Percentiles rank a stretch among this genome's conserved stretches.
Evolutionary conservation across 768 basidiomycete genomes (phyloP).

Genomic region (Tricholoma hemisulphureum): DNA sequence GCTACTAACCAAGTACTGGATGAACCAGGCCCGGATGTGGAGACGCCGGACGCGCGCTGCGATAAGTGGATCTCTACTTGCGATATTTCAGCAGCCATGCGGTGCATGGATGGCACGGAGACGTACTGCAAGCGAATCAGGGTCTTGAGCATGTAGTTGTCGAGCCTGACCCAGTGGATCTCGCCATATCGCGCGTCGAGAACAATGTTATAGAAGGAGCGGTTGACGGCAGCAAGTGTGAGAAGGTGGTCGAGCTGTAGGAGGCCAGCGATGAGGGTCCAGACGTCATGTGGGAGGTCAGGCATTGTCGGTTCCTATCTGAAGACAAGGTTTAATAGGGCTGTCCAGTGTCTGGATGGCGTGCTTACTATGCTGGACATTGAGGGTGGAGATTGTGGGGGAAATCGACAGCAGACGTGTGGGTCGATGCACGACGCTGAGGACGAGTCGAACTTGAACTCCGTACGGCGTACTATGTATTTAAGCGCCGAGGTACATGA

Average conservation of each 20-base stretch:
- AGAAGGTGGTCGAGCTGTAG: slow-evolving; percentile 12
- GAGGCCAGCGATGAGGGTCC: slow-evolving; percentile 28
- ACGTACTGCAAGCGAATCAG: slow-evolving; percentile 33
- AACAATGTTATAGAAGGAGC: slow-evolving; percentile 30
- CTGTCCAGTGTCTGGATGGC: too few species aligned
- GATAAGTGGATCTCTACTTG: slow-evolving; percentile 30
- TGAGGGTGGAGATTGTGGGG: too few species aligned
- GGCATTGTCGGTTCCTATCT: slow-evolving; percentile 2
- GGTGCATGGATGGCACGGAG: neutral
- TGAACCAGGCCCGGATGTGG: slow-evolving; percentile 40
- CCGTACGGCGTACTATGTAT: too few species aligned
- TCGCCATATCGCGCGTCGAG: slow-evolving; percentile 30
- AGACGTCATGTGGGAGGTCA: slow-evolving; percentile 33
- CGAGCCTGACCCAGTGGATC: slow-evolving; percentile 32
- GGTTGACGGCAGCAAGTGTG: slow-evolving; percentile 31
- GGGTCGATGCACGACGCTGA: too few species aligned
- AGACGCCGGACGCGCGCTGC: slow-evolving; percentile 34
- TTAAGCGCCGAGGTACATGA: too few species aligned
- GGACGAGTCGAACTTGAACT: too few species aligned
- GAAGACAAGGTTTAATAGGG: too few species aligned
- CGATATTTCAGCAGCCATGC: neutral
- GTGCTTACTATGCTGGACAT: too few species aligned
- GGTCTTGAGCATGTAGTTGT: slow-evolving; percentile 23
- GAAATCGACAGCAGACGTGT: too few species aligned
- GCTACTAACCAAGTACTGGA: slow-evolving; percentile 32